These are phyloP conservation scores for Penicillium robsamsonii DNA, from an alignment of 495 filamentous ascomycete species.

Conservation along the genomic window DNA sequence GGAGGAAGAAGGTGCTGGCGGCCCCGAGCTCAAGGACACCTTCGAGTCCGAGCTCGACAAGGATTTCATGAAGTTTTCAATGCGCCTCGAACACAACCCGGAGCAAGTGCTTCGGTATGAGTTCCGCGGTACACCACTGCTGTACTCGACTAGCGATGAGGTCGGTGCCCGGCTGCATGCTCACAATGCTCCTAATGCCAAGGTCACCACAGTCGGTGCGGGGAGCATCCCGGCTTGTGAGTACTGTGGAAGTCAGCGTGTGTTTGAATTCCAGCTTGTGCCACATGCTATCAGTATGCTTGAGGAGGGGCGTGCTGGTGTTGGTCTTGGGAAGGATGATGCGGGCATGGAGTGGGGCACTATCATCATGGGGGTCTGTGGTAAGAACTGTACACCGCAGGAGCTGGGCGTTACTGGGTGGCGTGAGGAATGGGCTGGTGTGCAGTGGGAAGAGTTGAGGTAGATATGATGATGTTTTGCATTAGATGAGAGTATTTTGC, in stretches of 20 bases:
- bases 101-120: conserved; percentile 94
- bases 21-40: conserved; percentile 73
- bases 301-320: conserved; percentile 70
- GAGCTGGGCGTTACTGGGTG: conserved; percentile 59
- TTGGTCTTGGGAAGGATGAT: conserved; percentile 51
- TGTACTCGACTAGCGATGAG: conserved; percentile 74
- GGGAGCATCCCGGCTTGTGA: conserved; percentile 66
- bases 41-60: conserved; percentile 84
- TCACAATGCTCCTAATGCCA: conserved; percentile 19
- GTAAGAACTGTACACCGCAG: conserved; percentile 60
- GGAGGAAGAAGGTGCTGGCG: conserved; percentile 46
- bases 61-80: conserved; percentile 86
- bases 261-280: conserved; percentile 91
- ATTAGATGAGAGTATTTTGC: neutral
- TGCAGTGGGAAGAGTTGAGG: conserved; percentile 88
- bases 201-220: conserved; percentile 31
- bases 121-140: conserved; percentile 72
- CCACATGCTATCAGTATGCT: conserved; percentile 87
- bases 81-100: conserved; percentile 83
- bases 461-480: conserved; percentile 12
- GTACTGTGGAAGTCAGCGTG: conserved; percentile 69
- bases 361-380: conserved; percentile 85
- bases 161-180: conserved; percentile 64
- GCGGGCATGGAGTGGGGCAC: conserved; percentile 99
- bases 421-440: conserved; percentile 92